phyloP scores from a whole-genome alignment of 495 filamentous ascomycete genomes.

The Xylaria curta region DNA sequence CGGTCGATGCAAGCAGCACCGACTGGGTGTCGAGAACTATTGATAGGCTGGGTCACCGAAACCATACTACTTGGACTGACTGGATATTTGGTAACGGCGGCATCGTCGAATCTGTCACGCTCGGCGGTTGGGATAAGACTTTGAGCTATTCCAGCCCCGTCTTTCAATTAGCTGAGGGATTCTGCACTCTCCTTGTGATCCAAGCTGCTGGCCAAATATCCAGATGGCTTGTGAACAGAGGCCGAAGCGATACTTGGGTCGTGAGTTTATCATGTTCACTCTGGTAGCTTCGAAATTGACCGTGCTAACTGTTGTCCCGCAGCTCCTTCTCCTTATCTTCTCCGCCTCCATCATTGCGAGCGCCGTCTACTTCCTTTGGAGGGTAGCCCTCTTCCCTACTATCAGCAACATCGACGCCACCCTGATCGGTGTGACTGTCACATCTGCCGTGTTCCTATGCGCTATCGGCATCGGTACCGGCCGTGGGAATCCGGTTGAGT shows the following conservation, averaged over 20 bases:
- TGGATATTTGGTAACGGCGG: constrained; percentile 87
- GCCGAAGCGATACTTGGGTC: constrained; percentile 96
- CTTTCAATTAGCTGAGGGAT: constrained; percentile 93
- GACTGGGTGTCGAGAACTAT: constrained; percentile 86
- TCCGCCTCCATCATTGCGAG: constrained; percentile 91
- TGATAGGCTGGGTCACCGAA: constrained; percentile 63
- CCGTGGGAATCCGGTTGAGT: constrained; percentile 94
- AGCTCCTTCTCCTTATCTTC: constrained; percentile 87
- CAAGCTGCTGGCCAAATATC: constrained; percentile 94
- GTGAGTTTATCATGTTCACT: constrained; percentile 58
- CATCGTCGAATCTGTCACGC: constrained; percentile 73
- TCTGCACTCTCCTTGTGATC: constrained; percentile 94
- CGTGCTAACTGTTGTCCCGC: constrained; percentile 38
- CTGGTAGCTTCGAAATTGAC: not conserved
- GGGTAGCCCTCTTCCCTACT: constrained; percentile 89
- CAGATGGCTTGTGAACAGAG: constrained; percentile 91
- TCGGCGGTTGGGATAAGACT: constrained; percentile 89
- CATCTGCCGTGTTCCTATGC: constrained; percentile 88
- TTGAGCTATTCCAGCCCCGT: constrained; percentile 92
- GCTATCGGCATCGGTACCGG: constrained; percentile 95
- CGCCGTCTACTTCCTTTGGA: constrained; percentile 94
- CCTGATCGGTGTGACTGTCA: constrained; percentile 89
- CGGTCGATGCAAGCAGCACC: constrained; percentile 76
- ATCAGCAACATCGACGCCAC: constrained; percentile 93
- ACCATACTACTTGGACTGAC: constrained; percentile 68